These are phyloP conservation scores for Staphylotrichum tortipilum DNA, from an alignment of 495 filamentous ascomycete species.

Conservation along the genomic window DNA sequence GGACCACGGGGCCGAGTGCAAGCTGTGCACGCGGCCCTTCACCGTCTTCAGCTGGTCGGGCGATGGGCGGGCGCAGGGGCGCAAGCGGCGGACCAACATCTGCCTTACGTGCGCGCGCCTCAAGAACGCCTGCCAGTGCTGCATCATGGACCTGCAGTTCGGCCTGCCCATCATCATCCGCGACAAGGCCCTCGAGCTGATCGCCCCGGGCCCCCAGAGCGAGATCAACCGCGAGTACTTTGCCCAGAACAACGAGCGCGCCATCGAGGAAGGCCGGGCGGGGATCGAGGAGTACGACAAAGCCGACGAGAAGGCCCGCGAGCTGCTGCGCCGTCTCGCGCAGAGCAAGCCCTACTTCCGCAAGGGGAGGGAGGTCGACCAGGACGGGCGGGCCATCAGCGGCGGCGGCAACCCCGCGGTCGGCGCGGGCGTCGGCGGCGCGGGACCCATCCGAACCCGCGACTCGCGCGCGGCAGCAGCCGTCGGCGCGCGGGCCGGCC, in stretches of 20 bases:
- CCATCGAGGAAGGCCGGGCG: conserved; percentile 78
- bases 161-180: conserved; percentile 87
- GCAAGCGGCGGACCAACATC: conserved; percentile 80
- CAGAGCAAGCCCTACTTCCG: conserved; percentile 91
- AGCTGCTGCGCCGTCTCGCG: conserved; percentile 74
- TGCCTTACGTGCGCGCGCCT: conserved; percentile 91
- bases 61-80: conserved; percentile 68
- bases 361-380: conserved; percentile 60
- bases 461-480: conserved; percentile 45
- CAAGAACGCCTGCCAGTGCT: conserved; percentile 98
- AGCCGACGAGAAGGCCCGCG: conserved; percentile 89
- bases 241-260: conserved; percentile 91
- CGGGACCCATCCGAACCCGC: conserved; percentile 63
- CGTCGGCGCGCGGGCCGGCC: conserved; percentile 34
- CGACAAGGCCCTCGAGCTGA: conserved; percentile 96
- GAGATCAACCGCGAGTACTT: conserved; percentile 94
- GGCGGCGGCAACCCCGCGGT: conserved; percentile 41
- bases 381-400: conserved; percentile 40
- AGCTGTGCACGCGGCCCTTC: conserved; percentile 89
- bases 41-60: conserved; percentile 91
- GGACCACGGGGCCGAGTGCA: conserved; percentile 75
- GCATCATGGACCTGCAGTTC: conserved; percentile 95
- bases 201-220: conserved; percentile 83
- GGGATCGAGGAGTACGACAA: conserved; percentile 86
- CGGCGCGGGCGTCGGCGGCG: conserved; percentile 39